A percentile compares a stretch with the other conserved stretches of the same genome.
phyloP scores from a whole-genome alignment of 1,139 yeast genomes.

The Candida sp. region DNA sequence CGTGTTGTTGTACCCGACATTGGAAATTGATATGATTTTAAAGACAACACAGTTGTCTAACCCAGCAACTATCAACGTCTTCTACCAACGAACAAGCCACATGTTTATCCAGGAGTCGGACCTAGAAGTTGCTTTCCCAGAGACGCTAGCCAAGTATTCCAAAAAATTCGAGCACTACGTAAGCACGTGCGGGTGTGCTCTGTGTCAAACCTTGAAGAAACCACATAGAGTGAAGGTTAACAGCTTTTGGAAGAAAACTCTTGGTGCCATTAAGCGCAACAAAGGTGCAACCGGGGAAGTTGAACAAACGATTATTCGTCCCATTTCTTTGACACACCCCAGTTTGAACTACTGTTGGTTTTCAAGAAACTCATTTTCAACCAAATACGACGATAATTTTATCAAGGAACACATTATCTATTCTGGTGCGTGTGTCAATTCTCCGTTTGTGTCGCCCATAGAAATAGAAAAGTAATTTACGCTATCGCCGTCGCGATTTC shows the following conservation, averaged over 20 bases:
- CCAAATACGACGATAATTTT: background rate
- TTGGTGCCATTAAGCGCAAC: background rate
- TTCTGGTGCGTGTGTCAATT: background rate
- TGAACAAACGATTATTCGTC: background rate
- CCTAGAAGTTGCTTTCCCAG: no score
- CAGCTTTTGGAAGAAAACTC: background rate
- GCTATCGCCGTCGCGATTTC: no score
- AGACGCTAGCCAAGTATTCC: background rate
- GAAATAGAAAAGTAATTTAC: background rate
- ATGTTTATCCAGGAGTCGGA: background rate
- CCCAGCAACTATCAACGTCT: background rate
- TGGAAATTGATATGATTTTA: conserved; percentile 1
- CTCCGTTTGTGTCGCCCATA: background rate
- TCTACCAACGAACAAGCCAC: background rate
- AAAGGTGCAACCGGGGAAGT: background rate
- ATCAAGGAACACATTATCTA: background rate
- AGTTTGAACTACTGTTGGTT: conserved; percentile 1
- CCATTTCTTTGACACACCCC: background rate
- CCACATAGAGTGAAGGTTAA: background rate
- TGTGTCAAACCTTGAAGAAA: background rate
- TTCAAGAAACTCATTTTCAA: background rate
- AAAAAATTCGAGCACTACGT: background rate
- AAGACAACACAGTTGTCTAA: background rate
- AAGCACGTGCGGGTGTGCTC: background rate
- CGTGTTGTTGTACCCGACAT: background rate